These are phyloP conservation scores for Viridothelium virens DNA, from an alignment of 495 filamentous ascomycete genomes.

Conservation along the genomic window DNA sequence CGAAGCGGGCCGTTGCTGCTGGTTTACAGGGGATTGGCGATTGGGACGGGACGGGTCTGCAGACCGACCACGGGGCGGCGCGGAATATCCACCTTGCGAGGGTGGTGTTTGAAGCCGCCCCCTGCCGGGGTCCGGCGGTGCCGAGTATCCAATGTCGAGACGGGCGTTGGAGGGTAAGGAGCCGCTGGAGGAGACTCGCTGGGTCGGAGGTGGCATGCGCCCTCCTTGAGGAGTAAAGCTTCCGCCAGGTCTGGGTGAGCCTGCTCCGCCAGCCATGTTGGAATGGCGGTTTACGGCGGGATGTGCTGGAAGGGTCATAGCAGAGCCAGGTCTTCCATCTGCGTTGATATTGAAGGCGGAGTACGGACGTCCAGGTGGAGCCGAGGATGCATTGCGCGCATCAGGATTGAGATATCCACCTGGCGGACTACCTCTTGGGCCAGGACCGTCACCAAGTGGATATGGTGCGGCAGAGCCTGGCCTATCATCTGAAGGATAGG, in stretches of 20 bases:
- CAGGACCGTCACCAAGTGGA: conserved; percentile 43
- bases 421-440: conserved; percentile 32
- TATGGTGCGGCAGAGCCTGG: conserved; percentile 45
- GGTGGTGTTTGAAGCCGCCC: conserved; percentile 10
- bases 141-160: conserved; percentile 32
- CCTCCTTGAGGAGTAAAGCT: background rate
- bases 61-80: conserved; percentile 7
- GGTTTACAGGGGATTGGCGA: background rate
- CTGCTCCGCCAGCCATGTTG: background rate
- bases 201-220: conserved; percentile 5
- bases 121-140: conserved; percentile 20
- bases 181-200: conserved; percentile 12
- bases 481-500: conserved; percentile 57
- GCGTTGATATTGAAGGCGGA: conserved; percentile 33
- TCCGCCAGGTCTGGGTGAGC: background rate
- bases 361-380: conserved; percentile 17
- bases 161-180: conserved; percentile 15
- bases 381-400: conserved; percentile 25
- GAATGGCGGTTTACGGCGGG: conserved; percentile 10
- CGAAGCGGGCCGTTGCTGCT: background rate
- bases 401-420: conserved; percentile 33
- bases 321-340: conserved; percentile 23
- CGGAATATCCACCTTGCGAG: conserved; percentile 7
- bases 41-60: conserved; percentile 10
- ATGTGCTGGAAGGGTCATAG: conserved; percentile 20